Conservation (phyloP, 495 filamentous ascomycete genomes). For the Tuber borchii region DNA sequence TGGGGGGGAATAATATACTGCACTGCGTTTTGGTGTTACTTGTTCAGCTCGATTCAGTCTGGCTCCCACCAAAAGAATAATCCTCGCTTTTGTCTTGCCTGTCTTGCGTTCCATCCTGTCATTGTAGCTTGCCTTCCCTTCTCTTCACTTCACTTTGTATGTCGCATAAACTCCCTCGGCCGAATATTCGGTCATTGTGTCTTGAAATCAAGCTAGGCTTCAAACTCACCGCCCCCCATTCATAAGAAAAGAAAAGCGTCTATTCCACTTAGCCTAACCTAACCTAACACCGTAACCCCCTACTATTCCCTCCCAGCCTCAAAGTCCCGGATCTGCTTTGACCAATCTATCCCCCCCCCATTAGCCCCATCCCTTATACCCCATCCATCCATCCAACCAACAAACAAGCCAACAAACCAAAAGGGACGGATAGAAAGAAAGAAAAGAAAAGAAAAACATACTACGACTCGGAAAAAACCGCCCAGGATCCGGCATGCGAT, state of each 20-base stretch:
- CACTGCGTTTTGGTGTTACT: conserved; percentile 5
- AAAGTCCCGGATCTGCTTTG: conserved; percentile 80
- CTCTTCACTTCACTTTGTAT: neutral
- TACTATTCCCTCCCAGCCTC: conserved; percentile 62
- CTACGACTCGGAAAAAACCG: conserved; percentile 94
- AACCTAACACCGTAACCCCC: neutral
- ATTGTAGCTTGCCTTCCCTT: neutral
- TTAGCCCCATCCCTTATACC: no score
- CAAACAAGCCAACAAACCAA: no score
- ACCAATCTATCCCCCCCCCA: conserved; percentile 64
- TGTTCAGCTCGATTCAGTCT: neutral
- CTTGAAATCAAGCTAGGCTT: neutral
- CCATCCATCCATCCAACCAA: no score
- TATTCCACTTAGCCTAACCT: neutral
- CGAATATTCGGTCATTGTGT: neutral
- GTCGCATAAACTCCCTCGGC: neutral
- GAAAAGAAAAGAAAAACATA: conserved; percentile 55
- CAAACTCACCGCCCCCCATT: neutral
- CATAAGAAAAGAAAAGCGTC: neutral
- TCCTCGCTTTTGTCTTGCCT: neutral
- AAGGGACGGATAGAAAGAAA: no score
- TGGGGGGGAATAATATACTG: neutral
- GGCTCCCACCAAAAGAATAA: neutral
- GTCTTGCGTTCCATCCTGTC: neutral
- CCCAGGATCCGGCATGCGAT: conserved; percentile 76